Percentiles rank a stretch among this genome's conserved stretches.
Conservation (phyloP, 345 rosid species). For the Lagerstroemia speciosa region DNA sequence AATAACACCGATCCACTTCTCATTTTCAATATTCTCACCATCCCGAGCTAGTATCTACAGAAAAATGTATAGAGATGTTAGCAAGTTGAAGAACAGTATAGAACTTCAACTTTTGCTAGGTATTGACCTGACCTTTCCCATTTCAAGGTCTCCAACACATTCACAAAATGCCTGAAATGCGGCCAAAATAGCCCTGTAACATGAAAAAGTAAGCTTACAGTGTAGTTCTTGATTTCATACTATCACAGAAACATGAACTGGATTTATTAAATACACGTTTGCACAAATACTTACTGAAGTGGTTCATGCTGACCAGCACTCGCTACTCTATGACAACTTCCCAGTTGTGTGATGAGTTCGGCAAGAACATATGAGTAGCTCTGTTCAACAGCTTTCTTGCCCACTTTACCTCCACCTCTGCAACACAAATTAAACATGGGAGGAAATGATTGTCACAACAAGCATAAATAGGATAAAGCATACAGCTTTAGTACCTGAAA, state of each 20-base stretch:
- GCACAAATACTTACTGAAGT: conserved; percentile 42
- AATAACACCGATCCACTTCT: conserved; percentile 87
- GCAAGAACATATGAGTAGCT: conserved; percentile 81
- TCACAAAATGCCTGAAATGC: conserved; percentile 97
- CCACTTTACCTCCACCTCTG: conserved; percentile 97
- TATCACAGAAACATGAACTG: not conserved
- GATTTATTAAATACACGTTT: not conserved
- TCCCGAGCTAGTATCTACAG: conserved; percentile 79
- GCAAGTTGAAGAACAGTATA: not conserved
- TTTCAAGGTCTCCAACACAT: conserved; percentile 96
- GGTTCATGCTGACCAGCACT: conserved; percentile 79
- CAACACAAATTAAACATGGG: conserved; percentile 18
- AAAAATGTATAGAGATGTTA: not conserved
- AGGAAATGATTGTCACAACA: conserved; percentile 1
- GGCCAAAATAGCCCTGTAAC: conserved; percentile 71
- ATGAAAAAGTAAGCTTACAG: conserved; percentile 5
- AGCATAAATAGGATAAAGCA: conserved; percentile 10
- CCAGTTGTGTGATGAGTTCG: conserved; percentile 79
- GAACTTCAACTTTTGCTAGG: not conserved
- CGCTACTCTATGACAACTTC: conserved; percentile 85
- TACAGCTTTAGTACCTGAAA: conserved; percentile 48
- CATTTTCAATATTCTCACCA: conserved; percentile 77
- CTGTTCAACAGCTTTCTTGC: conserved; percentile 85
- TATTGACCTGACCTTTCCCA: conserved; percentile 68
- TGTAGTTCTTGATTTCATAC: not conserved